phyloP scores from a whole-genome alignment of 2,329 filamentous ascomycete species.

The Ophiocordyceps unilateralis region DNA sequence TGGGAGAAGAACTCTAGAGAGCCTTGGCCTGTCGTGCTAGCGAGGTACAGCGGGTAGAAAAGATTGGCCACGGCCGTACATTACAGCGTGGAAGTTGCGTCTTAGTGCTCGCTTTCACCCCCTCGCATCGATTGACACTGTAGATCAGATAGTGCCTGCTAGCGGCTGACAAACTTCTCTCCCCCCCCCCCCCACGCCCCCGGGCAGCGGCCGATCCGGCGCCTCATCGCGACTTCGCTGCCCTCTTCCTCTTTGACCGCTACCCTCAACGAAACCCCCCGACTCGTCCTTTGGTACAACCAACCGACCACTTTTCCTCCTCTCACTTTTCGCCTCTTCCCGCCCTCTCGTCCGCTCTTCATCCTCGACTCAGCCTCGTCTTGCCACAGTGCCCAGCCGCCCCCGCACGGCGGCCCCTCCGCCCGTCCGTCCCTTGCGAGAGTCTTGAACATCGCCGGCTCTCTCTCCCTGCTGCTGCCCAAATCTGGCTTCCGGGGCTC shows the following conservation, averaged over 20 bases:
- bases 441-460: neutral
- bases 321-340: neutral
- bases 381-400: neutral
- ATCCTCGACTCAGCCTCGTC: neutral
- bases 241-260: neutral
- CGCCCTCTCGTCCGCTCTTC: neutral
- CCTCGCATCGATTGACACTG: neutral
- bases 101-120: neutral
- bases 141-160: neutral
- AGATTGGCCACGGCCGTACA: neutral
- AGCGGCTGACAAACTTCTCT: neutral
- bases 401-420: neutral
- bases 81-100: neutral
- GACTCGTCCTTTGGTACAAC: neutral
- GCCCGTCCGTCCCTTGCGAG: neutral
- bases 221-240: neutral
- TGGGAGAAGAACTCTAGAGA: no score
- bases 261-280: neutral
- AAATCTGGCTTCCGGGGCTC: neutral
- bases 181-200: neutral
- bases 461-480: neutral
- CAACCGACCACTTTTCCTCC: neutral
- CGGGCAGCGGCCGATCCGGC: constrained; percentile 1
- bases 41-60: neutral
- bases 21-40: no score